Evolutionary conservation across 169 alveolate genomes (phyloP).

Genomic region (Sarcocystis neurona): DNA sequence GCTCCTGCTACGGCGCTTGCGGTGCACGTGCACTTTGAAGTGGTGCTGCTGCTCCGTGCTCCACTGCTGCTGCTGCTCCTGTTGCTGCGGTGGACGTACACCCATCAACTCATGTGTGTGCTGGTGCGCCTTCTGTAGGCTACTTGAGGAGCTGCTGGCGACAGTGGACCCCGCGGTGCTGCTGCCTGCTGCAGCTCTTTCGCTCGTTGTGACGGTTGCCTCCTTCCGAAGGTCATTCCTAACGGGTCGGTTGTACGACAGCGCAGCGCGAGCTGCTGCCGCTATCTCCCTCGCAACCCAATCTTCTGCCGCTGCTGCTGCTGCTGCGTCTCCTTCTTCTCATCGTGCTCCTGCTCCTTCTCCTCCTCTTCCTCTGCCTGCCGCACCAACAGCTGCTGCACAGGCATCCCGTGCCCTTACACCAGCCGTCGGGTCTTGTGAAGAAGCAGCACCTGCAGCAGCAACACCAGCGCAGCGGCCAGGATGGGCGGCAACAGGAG

Average conservation of each 20-base stretch:
- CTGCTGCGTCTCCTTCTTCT: background rate
- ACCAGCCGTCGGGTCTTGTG: no score
- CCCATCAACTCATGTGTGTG: no score
- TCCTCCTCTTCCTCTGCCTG: no score
- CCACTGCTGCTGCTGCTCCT: no score
- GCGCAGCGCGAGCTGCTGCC: constrained; percentile 11
- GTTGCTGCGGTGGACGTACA: no score
- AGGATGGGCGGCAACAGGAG: background rate
- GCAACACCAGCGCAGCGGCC: background rate
- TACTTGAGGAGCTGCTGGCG: constrained; percentile 34
- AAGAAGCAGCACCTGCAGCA: background rate
- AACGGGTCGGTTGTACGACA: constrained; percentile 38
- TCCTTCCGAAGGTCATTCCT: constrained; percentile 37
- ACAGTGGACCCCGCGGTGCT: constrained; percentile 40
- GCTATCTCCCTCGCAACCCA: background rate
- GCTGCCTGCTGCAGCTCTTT: constrained; percentile 34
- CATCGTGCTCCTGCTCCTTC: no score
- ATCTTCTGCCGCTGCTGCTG: background rate
- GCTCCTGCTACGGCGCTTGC: no score
- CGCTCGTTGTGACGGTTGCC: constrained; percentile 32
- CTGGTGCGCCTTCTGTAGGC: constrained; percentile 6
- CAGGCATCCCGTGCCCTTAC: no score
- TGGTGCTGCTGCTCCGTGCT: no score
- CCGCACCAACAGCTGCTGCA: no score
- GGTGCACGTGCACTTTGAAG: no score